Conservation (phyloP, 495 filamentous ascomycete genomes). For the Aspergillus panamensis region DNA sequence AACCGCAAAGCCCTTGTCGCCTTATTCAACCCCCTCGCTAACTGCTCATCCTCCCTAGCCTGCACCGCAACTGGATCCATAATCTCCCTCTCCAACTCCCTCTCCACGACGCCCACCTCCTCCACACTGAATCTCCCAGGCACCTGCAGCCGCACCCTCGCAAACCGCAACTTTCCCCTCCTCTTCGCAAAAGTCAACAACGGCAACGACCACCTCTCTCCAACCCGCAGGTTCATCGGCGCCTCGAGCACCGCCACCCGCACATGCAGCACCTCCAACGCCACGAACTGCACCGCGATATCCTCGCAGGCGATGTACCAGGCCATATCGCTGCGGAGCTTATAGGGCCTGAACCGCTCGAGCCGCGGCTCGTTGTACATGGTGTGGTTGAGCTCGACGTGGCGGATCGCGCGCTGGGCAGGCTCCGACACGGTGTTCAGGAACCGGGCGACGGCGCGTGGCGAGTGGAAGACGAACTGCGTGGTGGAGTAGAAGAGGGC, state of each 20-base stretch:
- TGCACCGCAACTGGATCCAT: constrained; percentile 18
- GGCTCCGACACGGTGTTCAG: constrained; percentile 4
- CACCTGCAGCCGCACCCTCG: constrained; percentile 13
- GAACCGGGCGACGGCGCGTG: constrained; percentile 18
- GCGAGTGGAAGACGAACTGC: constrained; percentile 24
- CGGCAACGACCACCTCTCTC: constrained; percentile 24
- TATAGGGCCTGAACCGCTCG: constrained; percentile 12
- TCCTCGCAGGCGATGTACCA: constrained; percentile 21
- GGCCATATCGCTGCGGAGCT: constrained; percentile 22
- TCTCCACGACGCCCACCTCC: constrained; percentile 7
- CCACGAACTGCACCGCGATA: constrained; percentile 7
- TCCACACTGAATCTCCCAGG: constrained; percentile 3
- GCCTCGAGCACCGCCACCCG: constrained; percentile 20
- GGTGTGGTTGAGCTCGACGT: constrained; percentile 25
- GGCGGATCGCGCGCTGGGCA: constrained; percentile 18
- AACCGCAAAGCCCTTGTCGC: constrained; percentile 15
- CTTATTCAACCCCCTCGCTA: constrained; percentile 17
- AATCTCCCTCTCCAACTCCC: constrained; percentile 18
- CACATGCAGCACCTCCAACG: constrained; percentile 21
- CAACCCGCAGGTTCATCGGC: constrained; percentile 20
- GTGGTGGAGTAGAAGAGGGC: constrained; percentile 23
- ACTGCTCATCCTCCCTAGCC: constrained; percentile 18
- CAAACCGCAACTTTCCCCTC: constrained; percentile 13
- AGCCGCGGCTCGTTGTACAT: constrained; percentile 29
- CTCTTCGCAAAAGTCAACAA: constrained; percentile 13